Percentiles rank a stretch among this genome's conserved stretches.
Evolutionary conservation across 164 flowering plant species (phyloP).

Genomic region (Buxus sempervirens): DNA sequence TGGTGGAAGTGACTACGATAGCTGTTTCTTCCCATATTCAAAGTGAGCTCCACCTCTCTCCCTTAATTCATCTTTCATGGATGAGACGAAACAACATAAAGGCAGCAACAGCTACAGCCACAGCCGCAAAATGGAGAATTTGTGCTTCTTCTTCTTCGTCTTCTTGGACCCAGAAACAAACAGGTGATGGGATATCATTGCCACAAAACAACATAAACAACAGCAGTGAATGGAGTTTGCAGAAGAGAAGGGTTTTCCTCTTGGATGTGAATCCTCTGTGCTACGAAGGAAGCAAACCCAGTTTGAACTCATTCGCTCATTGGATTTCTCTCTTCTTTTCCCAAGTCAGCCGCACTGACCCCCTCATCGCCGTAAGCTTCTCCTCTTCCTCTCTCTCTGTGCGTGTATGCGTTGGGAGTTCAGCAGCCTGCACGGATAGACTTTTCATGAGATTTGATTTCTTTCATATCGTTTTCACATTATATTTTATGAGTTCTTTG

Average conservation of each 20-base stretch:
- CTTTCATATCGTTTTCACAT: no score
- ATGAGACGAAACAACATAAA: background rate
- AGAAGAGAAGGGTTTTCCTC: slow-evolving; percentile 68
- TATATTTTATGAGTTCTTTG: no score
- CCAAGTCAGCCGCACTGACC: slow-evolving; percentile 64
- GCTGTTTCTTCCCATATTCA: no score
- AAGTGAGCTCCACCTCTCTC: no score
- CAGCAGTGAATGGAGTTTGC: background rate
- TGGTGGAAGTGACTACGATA: no score
- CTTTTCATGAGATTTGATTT: no score
- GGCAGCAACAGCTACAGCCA: background rate
- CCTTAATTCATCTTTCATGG: background rate
- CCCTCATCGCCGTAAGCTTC: slow-evolving; percentile 78
- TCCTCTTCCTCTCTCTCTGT: slow-evolving; percentile 8
- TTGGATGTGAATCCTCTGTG: slow-evolving; percentile 90
- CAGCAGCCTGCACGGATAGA: no score
- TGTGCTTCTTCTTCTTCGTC: slow-evolving; percentile 12
- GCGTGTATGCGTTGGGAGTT: no score
- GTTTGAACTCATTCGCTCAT: slow-evolving; percentile 63
- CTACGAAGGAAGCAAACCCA: slow-evolving; percentile 63
- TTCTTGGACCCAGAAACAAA: slow-evolving; percentile 27
- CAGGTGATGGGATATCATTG: slow-evolving; percentile 25
- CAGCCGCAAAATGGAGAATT: slow-evolving; percentile 10
- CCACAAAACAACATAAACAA: slow-evolving; percentile 2
- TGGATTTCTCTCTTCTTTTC: slow-evolving; percentile 89